Conservation (phyloP, 108 stramenopile species). For the Pseudonitzschia multiseries region DNA sequence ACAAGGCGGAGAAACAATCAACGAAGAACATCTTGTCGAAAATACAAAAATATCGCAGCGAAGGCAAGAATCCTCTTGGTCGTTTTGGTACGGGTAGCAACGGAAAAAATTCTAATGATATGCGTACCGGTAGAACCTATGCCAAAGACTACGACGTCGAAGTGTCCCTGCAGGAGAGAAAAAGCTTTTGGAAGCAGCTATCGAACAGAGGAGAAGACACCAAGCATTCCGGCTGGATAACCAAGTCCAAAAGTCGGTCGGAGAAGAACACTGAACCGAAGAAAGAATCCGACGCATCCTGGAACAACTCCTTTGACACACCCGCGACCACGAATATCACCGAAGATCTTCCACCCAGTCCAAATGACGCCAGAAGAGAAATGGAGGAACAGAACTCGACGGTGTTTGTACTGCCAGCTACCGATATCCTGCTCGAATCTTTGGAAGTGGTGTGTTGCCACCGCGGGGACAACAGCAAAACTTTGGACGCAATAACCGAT, state of each 20-base stretch:
- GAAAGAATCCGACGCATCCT: not conserved
- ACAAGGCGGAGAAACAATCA: not conserved
- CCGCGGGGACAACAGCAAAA: not conserved
- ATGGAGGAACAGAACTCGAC: not conserved
- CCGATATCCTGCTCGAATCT: conserved; percentile 5
- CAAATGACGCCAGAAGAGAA: not conserved
- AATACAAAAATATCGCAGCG: not conserved
- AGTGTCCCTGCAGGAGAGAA: conserved; percentile 10
- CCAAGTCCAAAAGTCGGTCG: not conserved
- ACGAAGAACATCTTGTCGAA: not conserved
- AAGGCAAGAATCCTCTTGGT: not conserved
- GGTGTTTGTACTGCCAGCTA: not conserved
- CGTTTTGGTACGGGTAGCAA: not conserved
- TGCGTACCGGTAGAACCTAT: not conserved
- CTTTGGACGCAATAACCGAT: not conserved
- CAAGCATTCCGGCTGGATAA: not conserved
- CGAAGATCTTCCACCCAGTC: not conserved
- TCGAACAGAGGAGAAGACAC: not conserved
- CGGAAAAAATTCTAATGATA: not conserved
- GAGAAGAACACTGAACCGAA: not conserved
- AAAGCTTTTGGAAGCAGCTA: not conserved
- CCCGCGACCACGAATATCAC: not conserved
- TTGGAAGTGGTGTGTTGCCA: conserved; percentile 10
- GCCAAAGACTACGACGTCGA: conserved; percentile 17
- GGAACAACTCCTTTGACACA: not conserved